A percentile compares a stretch with the other conserved stretches of the same genome.
Conservation (phyloP, 495 filamentous ascomycete species). For the Penicillium salamii region DNA sequence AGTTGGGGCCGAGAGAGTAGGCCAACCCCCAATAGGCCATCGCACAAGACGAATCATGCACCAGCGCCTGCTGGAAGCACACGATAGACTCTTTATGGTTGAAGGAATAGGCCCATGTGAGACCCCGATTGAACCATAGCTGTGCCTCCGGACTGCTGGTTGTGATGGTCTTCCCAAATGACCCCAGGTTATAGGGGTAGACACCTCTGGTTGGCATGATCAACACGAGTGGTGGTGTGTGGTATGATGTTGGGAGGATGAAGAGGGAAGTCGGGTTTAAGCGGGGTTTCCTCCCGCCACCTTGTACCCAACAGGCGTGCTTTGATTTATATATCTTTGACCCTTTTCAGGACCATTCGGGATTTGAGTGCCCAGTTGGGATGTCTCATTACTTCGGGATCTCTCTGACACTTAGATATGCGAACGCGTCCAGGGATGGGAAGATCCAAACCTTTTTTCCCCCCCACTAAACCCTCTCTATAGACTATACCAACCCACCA, state of each 20-base stretch:
- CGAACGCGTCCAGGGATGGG: no score
- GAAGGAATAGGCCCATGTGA: constrained; percentile 36
- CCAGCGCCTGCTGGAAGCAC: constrained; percentile 59
- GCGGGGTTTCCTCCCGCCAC: constrained; percentile 6
- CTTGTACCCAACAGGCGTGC: constrained; percentile 3
- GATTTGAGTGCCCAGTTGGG: background rate
- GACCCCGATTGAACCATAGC: constrained; percentile 36
- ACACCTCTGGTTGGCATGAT: background rate
- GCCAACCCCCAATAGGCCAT: constrained; percentile 69
- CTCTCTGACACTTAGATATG: no score
- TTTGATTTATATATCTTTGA: background rate
- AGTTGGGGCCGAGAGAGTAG: constrained; percentile 63
- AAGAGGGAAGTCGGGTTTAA: constrained; percentile 4
- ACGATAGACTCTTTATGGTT: constrained; percentile 36
- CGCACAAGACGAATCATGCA: constrained; percentile 49
- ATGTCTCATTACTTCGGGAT: background rate
- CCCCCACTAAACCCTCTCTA: no score
- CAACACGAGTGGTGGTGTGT: background rate
- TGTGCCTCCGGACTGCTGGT: constrained; percentile 27
- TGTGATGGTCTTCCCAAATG: constrained; percentile 16
- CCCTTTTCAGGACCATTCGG: no score
- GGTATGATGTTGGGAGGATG: constrained; percentile 5
- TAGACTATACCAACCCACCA: no score
- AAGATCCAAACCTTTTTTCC: no score
- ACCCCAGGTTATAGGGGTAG: constrained; percentile 22